Evolutionary conservation across 768 basidiomycete genomes (phyloP), one percentile per base, ranked within the genome.

Genomic region (Chalciporus chontae): DNA sequence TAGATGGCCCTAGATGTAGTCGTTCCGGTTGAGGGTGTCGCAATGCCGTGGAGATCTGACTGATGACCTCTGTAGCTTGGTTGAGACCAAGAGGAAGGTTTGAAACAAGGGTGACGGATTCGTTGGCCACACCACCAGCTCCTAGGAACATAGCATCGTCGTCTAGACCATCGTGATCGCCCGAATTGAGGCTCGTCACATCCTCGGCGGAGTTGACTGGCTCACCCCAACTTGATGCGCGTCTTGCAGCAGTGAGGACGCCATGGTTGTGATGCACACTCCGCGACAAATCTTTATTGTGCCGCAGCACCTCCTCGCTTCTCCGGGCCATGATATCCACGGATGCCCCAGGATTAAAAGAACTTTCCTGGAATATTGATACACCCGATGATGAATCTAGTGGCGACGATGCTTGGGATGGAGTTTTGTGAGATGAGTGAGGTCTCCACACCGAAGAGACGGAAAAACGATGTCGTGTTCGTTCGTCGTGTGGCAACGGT

Each of bases 211-310:
- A 63, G 61, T 62, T 74, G 55, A 68, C 71, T 14, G 73, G 63
- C 10, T 71, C 81, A 0, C 80, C 83, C 84, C 83, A 85, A 58
- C 83, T 84, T 43, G 83, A 81, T 9, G 84, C 84, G 5, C 84
- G 72, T 51, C 78, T 72, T 23, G 78, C 80, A 27, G 75, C 73
- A 11, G 71, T 71, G 37, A 76, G 59, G 45, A 51, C 43, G 7
- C 70, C 64, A 38, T 60, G 53, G 46, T 56, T 48, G 26, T 65
- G 63, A 52, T 62, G 59, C 40, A 57, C 46, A 18, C 61, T 63
- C 19, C 51, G 66, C 15, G 44, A 54, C 3, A 46, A 65, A 26
- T 59, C 68, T 38, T 58, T 62, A n/a, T 53, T 61, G 13, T 64
- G 65, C 38, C 67, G 61, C 48, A 66, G 57, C 11, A 62, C 77